Conservation (phyloP, 2,329 filamentous ascomycete species). For the Calycina marina region DNA sequence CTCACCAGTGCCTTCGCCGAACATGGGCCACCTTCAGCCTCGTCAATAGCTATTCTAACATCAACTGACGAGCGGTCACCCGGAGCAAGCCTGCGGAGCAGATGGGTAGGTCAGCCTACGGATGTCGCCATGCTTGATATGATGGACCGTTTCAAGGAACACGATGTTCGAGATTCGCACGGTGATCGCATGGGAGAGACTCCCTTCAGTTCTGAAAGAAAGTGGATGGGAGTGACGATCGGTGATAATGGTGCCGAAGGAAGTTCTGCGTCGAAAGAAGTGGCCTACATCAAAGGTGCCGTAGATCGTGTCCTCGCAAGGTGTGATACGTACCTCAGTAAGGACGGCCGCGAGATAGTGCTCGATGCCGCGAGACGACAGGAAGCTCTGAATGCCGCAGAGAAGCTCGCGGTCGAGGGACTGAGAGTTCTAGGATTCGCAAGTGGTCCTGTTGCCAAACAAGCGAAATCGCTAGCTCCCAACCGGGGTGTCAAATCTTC, state of each 20-base stretch:
- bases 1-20: constrained; percentile 59
- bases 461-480: constrained; percentile 28
- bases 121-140: constrained; percentile 95
- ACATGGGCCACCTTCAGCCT: constrained; percentile 43
- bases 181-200: constrained; percentile 74
- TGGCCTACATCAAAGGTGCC: constrained; percentile 91
- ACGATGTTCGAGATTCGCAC: constrained; percentile 76
- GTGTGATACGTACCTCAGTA: constrained; percentile 82
- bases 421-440: constrained; percentile 87
- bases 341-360: constrained; percentile 73
- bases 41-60: constrained; percentile 67
- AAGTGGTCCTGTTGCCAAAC: constrained; percentile 54
- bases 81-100: constrained; percentile 54
- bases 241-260: constrained; percentile 27
- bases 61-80: constrained; percentile 53
- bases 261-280: constrained; percentile 38
- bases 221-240: constrained; percentile 98
- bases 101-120: constrained; percentile 94
- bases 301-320: constrained; percentile 73
- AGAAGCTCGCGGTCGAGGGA: constrained; percentile 77
- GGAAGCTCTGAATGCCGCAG: constrained; percentile 65
- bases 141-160: constrained; percentile 78
- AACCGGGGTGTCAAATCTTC: constrained; percentile 14
- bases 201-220: constrained; percentile 91
- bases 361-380: constrained; percentile 63